A percentile compares a stretch with the other conserved stretches of the same genome.
Conservation (phyloP, 2,329 filamentous ascomycete species). For the Diaporthe ampelina region DNA sequence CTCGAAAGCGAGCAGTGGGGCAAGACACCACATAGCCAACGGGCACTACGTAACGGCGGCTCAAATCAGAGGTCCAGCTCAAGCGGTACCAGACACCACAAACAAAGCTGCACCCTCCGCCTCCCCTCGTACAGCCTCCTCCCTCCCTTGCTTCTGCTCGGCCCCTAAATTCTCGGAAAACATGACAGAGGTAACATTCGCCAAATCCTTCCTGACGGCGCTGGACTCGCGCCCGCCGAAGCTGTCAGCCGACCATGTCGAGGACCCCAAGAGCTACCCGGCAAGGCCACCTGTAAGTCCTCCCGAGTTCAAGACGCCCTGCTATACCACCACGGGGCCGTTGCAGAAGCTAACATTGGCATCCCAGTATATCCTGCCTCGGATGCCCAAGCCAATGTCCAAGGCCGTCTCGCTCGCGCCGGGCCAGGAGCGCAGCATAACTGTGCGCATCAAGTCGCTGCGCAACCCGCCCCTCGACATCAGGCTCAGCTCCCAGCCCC, state of each 20-base stretch:
- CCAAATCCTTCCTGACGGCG: conserved; percentile 83
- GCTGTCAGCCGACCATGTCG: conserved; percentile 90
- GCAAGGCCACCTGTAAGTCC: conserved; percentile 79
- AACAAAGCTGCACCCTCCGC: neutral
- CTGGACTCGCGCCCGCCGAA: conserved; percentile 85
- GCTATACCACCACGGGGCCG: conserved; percentile 8
- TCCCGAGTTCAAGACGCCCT: conserved; percentile 5
- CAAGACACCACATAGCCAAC: neutral
- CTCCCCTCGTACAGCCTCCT: neutral
- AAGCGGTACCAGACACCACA: neutral
- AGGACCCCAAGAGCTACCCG: conserved; percentile 85
- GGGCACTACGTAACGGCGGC: conserved; percentile 35
- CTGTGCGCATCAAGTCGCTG: conserved; percentile 79
- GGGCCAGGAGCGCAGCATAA: conserved; percentile 66
- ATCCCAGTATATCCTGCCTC: conserved; percentile 78
- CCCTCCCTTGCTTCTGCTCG: neutral
- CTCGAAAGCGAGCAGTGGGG: conserved; percentile 27
- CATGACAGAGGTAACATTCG: conserved; percentile 89
- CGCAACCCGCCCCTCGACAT: conserved; percentile 81
- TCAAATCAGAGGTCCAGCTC: neutral
- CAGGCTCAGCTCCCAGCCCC: conserved; percentile 72
- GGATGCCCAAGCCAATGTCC: conserved; percentile 67
- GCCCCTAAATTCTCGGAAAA: conserved; percentile 43
- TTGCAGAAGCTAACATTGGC: conserved; percentile 38
- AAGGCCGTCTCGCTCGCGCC: conserved; percentile 58